Base-by-base conservation (phyloP, 805 yeast species). In the Hagleromyces aurorensis region DNA sequence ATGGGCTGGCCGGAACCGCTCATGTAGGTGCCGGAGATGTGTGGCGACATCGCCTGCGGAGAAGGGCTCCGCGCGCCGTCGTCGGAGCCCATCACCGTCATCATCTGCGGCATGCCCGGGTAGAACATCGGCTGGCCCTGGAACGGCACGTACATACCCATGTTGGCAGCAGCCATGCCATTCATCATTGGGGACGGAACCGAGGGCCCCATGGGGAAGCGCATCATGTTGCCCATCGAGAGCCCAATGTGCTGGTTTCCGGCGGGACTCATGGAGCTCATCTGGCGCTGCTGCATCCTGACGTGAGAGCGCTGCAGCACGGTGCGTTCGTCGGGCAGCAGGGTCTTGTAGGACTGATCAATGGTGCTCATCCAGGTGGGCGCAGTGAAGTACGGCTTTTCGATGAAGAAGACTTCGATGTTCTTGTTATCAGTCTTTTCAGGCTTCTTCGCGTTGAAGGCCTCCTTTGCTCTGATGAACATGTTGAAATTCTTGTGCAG, bases 281-380 rank as follows among this genome's bases (percentile, higher is more conserved):
- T 51, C 36, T 47, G 57, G 32, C 57, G 55, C 37, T 50, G 50
- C 35, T 52, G 58, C 34, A 51, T 35, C 30, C 41, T 51, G 30
- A 43, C 33, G 34, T 53, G 57, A 11, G 57, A 44, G 23, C 41
- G 42, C 32, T 50, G 55, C 19, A 46, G 38, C 7, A 51, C 46
- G n/a, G 49, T 38, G 16, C 44, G 37, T 31, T 50, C 52, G 32
- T 63, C 63, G 3, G 76, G 70, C 55, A 75, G 74, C 21, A 70
- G 51, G 11, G 61, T 55, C 32, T 64, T 68, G 54, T 73, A 72
- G 2, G 78, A 64, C 34, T 70, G 75, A 24, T 72, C 80, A 14
- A 69, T 55, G 3, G 75, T 72, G 27, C 68, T 59, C 13, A 66
- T 64, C 93, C 93, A 82, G 0, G 87, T 78, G 29, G 93, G 93